These are phyloP conservation scores for Gracilaria vermiculophylla DNA, from an alignment of 23 red algal genomes.

Conservation along the genomic window DNA sequence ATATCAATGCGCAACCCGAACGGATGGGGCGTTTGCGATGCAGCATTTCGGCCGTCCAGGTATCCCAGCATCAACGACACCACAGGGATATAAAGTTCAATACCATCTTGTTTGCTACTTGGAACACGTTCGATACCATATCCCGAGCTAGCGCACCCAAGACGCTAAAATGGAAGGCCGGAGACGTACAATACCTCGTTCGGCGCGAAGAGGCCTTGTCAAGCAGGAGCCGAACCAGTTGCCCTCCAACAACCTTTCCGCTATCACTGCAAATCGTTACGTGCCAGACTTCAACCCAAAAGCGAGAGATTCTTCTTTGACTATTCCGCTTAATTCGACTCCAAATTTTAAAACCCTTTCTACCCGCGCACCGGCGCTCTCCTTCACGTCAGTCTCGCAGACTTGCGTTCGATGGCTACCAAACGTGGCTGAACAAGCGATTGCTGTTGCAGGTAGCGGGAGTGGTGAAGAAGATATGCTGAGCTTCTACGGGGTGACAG, in stretches of 20 bases:
- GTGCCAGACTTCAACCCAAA: slow-evolving; percentile 13
- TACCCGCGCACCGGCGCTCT: background rate
- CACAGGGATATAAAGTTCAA: no score
- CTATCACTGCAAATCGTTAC: background rate
- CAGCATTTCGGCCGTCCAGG: no score
- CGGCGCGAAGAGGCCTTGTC: slow-evolving; percentile 11
- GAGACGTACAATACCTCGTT: slow-evolving; percentile 56
- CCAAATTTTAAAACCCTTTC: background rate
- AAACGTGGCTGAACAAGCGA: background rate
- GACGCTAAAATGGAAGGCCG: slow-evolving; percentile 28
- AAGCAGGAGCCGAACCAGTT: background rate
- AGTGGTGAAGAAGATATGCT: slow-evolving; percentile 29
- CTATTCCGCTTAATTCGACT: background rate
- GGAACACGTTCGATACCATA: no score
- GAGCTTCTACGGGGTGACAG: slow-evolving; percentile 31
- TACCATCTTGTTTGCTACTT: no score
- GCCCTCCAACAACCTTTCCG: background rate
- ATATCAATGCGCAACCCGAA: no score
- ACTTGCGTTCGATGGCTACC: slow-evolving; percentile 59
- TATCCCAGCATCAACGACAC: no score
- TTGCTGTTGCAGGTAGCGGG: slow-evolving; percentile 35
- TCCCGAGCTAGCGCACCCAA: background rate
- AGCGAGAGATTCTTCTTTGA: background rate
- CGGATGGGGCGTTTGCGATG: no score
- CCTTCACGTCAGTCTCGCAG: slow-evolving; percentile 22